These are phyloP conservation scores for Podospora sp. DNA, from an alignment of 495 filamentous ascomycete species.

Conservation along the genomic window DNA sequence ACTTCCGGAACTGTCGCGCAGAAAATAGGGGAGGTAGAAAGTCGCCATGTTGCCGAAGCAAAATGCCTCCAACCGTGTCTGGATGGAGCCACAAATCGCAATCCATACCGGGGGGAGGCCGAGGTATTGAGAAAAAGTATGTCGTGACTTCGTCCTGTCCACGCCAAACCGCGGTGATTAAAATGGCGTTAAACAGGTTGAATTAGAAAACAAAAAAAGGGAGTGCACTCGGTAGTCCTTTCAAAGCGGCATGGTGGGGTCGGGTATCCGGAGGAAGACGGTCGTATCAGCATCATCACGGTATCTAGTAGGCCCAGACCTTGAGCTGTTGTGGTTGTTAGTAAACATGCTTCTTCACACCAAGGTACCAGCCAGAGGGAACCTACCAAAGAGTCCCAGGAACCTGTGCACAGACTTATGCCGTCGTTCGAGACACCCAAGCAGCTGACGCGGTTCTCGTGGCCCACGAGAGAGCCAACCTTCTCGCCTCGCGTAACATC, in stretches of 20 bases:
- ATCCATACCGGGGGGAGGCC: constrained; percentile 34
- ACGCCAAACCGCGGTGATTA: constrained; percentile 50
- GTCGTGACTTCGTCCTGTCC: constrained; percentile 60
- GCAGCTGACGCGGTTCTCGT: constrained; percentile 98
- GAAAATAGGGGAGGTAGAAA: constrained; percentile 34
- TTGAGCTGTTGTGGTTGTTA: constrained; percentile 64
- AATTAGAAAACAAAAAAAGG: constrained; percentile 44
- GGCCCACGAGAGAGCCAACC: constrained; percentile 91
- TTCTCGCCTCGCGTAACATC: constrained; percentile 95
- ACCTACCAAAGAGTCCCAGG: constrained; percentile 98
- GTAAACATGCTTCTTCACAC: constrained; percentile 5
- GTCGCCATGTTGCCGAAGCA: constrained; percentile 21
- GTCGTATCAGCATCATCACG: constrained; percentile 32
- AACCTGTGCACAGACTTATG: constrained; percentile 98
- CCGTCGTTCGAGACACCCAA: constrained; percentile 97
- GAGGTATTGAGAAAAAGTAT: constrained; percentile 44
- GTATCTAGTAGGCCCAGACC: constrained; percentile 72
- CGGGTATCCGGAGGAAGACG: constrained; percentile 36
- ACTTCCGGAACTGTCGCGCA: constrained; percentile 22
- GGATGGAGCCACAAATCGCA: constrained; percentile 25
- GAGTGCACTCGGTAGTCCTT: constrained; percentile 36
- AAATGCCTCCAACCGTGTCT: constrained; percentile 12
- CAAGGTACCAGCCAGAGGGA: not conserved
- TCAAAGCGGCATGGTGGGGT: constrained; percentile 33
- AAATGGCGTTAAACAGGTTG: constrained; percentile 45